Percentiles rank a stretch among this genome's conserved stretches.
phyloP scores from a whole-genome alignment of 257 asterid genomes.

The Dorcoceras hygrometricum region DNA sequence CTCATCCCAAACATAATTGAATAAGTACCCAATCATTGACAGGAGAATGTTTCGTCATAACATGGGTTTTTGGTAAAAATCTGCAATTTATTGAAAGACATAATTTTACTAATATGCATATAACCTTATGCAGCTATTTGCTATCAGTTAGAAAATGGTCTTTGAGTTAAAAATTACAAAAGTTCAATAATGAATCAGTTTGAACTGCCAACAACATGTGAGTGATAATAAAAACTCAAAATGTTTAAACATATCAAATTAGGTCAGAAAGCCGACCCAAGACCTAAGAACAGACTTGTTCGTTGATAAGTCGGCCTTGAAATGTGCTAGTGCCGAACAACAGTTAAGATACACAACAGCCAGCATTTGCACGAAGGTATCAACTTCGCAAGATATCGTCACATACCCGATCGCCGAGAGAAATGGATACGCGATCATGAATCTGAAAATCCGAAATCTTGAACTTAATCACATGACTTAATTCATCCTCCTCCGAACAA shows the following conservation, averaged over 20 bases:
- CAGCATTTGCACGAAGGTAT: slow-evolving; percentile 6
- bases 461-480: slow-evolving; percentile 82
- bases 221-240: too few relatives aligned
- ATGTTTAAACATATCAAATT: too few relatives aligned
- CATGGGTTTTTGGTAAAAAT: background rate
- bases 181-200: too few relatives aligned
- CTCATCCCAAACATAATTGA: slow-evolving; percentile 1
- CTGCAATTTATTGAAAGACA: background rate
- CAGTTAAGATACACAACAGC: slow-evolving; percentile 6
- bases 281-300: too few relatives aligned
- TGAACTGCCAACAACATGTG: too few relatives aligned
- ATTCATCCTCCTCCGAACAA: slow-evolving; percentile 49
- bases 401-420: slow-evolving; percentile 72
- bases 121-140: background rate
- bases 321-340: background rate
- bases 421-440: slow-evolving; percentile 75
- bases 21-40: slow-evolving; percentile 8
- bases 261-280: too few relatives aligned
- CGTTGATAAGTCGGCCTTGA: background rate
- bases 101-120: background rate
- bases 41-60: background rate
- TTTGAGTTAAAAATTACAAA: too few relatives aligned
- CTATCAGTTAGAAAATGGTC: background rate
- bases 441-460: slow-evolving; percentile 75
- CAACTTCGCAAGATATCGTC: slow-evolving; percentile 1